Conservation (phyloP, 116 monocot genomes). For the Cymodocea nodosa region DNA sequence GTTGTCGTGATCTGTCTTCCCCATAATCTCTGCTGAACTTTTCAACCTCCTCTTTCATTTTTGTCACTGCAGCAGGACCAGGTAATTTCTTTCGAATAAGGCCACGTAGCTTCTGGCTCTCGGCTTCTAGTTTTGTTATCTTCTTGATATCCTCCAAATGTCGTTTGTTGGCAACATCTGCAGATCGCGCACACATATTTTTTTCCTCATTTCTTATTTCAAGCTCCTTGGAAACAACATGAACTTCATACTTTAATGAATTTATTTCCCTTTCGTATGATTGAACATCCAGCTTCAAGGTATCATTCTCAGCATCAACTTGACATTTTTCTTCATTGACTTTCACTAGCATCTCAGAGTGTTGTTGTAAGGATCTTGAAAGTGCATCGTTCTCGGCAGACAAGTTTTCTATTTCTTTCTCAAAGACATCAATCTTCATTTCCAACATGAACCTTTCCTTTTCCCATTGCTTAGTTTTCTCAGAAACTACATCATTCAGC, state of each 20-base stretch:
- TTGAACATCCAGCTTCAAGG: slow-evolving; percentile 40
- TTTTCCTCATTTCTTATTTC: slow-evolving; percentile 84
- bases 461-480: slow-evolving; percentile 70
- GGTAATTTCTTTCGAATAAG: slow-evolving; percentile 75
- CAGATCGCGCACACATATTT: slow-evolving; percentile 55
- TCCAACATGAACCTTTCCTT: slow-evolving; percentile 49
- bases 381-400: slow-evolving; percentile 61
- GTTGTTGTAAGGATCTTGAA: slow-evolving; percentile 52
- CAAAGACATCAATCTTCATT: slow-evolving; percentile 31
- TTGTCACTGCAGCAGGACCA: slow-evolving; percentile 78
- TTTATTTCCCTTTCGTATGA: slow-evolving; percentile 56
- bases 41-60: slow-evolving; percentile 76
- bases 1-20: slow-evolving; percentile 24
- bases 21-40: slow-evolving; percentile 43
- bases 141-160: slow-evolving; percentile 71
- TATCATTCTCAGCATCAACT: slow-evolving; percentile 62
- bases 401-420: slow-evolving; percentile 41
- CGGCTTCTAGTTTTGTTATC: slow-evolving; percentile 70
- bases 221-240: slow-evolving; percentile 57
- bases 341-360: slow-evolving; percentile 40
- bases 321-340: slow-evolving; percentile 59
- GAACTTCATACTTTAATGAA: slow-evolving; percentile 61
- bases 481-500: slow-evolving; percentile 55
- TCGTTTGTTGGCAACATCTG: slow-evolving; percentile 58
- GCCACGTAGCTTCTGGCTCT: slow-evolving; percentile 67